These are phyloP conservation scores for Aspergillus bertholletiae DNA, from an alignment of 495 filamentous ascomycete genomes.

Conservation along the genomic window DNA sequence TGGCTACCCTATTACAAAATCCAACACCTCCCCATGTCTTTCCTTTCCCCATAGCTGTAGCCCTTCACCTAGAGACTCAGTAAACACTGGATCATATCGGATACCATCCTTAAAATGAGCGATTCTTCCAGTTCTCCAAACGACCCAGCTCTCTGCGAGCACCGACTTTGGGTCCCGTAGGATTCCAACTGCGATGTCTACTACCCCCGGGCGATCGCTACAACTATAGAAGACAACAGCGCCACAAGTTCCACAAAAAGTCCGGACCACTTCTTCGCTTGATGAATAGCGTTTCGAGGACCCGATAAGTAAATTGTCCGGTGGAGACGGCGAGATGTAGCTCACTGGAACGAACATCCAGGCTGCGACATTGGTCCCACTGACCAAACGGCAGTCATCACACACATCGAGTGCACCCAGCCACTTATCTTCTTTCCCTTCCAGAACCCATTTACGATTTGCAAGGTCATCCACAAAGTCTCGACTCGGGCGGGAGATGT, in stretches of 20 bases:
- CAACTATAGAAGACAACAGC: constrained; percentile 47
- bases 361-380: constrained; percentile 40
- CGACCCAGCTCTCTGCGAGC: constrained; percentile 43
- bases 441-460: constrained; percentile 37
- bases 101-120: constrained; percentile 28
- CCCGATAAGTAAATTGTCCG: constrained; percentile 34
- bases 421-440: constrained; percentile 35
- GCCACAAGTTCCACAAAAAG: constrained; percentile 52
- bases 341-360: constrained; percentile 41
- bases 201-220: constrained; percentile 37
- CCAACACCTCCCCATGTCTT: constrained; percentile 1
- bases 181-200: constrained; percentile 50
- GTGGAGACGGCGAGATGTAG: constrained; percentile 18
- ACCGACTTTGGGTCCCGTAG: constrained; percentile 44
- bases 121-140: constrained; percentile 28
- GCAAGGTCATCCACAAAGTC: constrained; percentile 25
- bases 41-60: constrained; percentile 24
- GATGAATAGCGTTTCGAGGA: constrained; percentile 44
- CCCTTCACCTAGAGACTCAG: constrained; percentile 25
- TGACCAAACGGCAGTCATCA: constrained; percentile 46
- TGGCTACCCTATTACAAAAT: constrained; percentile 7
- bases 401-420: constrained; percentile 44
- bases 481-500: constrained; percentile 29
- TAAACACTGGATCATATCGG: constrained; percentile 28
- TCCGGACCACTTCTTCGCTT: constrained; percentile 41